Percentiles rank a stretch among this genome's conserved stretches.
Conservation (phyloP, 73 alveolate genomes). For the Tetrahymena borealis region DNA sequence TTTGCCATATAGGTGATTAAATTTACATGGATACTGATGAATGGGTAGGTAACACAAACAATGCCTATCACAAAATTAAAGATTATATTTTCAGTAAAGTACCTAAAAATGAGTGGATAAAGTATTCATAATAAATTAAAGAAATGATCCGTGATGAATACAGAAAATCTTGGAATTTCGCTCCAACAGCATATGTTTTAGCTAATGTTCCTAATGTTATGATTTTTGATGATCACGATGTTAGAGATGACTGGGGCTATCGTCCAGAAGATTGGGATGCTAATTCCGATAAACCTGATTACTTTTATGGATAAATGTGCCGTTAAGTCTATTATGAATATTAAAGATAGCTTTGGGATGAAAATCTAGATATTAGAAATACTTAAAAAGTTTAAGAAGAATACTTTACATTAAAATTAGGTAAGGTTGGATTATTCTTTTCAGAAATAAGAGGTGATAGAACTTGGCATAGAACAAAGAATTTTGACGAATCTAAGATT, state of each 20-base stretch:
- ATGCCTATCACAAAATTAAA: not conserved
- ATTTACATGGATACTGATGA: not conserved
- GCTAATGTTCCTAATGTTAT: not conserved
- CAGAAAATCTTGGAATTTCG: not conserved
- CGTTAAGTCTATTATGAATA: not conserved
- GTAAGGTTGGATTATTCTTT: not conserved
- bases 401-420: not conserved
- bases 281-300: not conserved
- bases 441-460: not conserved
- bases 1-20: slow-evolving; percentile 6
- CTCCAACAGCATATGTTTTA: not conserved
- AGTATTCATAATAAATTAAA: not conserved
- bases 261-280: not conserved
- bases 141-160: not conserved
- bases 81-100: not conserved
- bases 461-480: not conserved
- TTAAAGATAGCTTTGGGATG: not conserved
- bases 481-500: not conserved
- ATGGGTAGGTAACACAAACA: not conserved
- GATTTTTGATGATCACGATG: not conserved
- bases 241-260: slow-evolving; percentile 11
- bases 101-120: not conserved
- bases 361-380: not conserved
- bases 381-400: not conserved
- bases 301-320: not conserved